Conservation (phyloP, 83 land plant genomes). For the Larix sibirica region DNA sequence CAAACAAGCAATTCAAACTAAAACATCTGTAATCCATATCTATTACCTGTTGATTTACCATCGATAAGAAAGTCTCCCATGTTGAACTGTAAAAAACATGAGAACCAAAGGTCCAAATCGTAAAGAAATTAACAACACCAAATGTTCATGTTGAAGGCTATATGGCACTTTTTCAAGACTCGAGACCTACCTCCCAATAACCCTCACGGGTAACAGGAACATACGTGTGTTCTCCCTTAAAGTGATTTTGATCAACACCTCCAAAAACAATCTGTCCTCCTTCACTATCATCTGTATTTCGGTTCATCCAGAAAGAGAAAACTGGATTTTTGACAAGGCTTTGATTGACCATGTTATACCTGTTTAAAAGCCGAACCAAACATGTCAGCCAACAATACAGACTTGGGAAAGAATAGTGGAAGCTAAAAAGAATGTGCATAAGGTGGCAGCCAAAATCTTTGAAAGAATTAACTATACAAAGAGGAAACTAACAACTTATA, state of each 20-base stretch:
- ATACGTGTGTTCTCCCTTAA: constrained; percentile 75
- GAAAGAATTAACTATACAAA: too few species aligned
- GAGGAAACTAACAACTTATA: neutral
- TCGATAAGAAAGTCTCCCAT: constrained; percentile 80
- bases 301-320: constrained; percentile 93
- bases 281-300: constrained; percentile 48
- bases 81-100: constrained; percentile 55
- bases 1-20: neutral
- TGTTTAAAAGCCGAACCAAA: constrained; percentile 17
- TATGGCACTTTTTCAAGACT: neutral
- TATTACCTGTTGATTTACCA: constrained; percentile 58
- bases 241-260: constrained; percentile 83
- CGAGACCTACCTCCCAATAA: constrained; percentile 79
- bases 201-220: constrained; percentile 80
- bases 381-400: too few species aligned
- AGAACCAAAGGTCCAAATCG: neutral
- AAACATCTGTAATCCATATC: neutral
- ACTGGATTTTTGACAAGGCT: constrained; percentile 68
- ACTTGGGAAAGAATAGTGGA: too few species aligned
- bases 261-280: constrained; percentile 95
- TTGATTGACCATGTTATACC: constrained; percentile 89
- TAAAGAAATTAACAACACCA: neutral
- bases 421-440: too few species aligned
- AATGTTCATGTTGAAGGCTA: neutral
- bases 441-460: too few species aligned